Evolutionary conservation across 768 basidiomycete genomes (phyloP).

Genomic region (Kwoniella dendrophila): DNA sequence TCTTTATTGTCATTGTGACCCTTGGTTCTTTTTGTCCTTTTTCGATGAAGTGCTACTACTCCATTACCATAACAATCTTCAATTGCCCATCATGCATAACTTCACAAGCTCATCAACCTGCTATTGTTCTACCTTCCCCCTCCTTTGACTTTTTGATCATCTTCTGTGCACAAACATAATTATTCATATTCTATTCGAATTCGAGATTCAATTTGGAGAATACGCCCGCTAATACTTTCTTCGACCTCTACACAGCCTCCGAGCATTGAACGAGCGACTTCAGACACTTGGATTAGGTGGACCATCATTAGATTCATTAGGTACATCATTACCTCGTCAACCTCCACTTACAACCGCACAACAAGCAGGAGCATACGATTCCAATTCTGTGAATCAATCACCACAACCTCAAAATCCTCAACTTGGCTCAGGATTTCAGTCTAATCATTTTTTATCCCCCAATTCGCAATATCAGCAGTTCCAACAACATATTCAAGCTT

Average conservation of each 20-base stretch:
- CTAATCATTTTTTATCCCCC: constrained; percentile 12
- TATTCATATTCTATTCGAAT: neutral
- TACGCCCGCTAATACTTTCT: neutral
- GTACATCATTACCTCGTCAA: constrained; percentile 9
- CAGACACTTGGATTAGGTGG: constrained; percentile 24
- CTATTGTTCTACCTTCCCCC: no score
- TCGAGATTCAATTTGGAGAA: neutral
- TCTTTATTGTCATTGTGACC: constrained; percentile 14
- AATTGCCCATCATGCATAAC: constrained; percentile 2
- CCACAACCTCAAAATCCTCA: constrained; percentile 3
- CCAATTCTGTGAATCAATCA: constrained; percentile 2
- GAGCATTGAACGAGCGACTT: constrained; percentile 28
- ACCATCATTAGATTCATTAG: constrained; percentile 16
- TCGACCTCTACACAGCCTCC: constrained; percentile 2
- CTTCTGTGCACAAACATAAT: constrained; percentile 1
- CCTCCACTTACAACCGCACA: constrained; percentile 17
- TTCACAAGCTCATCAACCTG: no score
- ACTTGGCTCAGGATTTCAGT: constrained; percentile 13
- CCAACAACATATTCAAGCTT: constrained; percentile 7
- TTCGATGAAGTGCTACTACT: no score
- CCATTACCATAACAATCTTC: constrained; percentile 6
- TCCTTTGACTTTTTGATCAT: no score
- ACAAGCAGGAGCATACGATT: no score
- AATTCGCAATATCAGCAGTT: constrained; percentile 3
- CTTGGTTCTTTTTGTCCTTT: no score